phyloP scores from a whole-genome alignment of 2,329 filamentous ascomycete genomes.

The Hymenoscyphus fructigenus region DNA sequence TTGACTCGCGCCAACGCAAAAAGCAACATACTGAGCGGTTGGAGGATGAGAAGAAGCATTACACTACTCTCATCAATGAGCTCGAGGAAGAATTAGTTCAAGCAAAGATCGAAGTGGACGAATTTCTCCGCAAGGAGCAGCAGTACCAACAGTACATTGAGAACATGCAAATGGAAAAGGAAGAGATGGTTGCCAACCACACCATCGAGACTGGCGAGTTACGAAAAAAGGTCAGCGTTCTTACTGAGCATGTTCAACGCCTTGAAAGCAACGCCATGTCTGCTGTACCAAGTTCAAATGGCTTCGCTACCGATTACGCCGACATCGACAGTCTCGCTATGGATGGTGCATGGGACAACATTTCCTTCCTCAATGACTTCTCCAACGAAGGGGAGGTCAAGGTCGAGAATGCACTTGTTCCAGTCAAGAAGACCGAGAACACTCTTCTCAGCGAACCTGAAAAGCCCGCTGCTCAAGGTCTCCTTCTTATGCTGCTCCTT shows the following conservation, averaged over 20 bases:
- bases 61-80: constrained; percentile 70
- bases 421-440: constrained; percentile 53
- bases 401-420: constrained; percentile 50
- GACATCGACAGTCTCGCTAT: constrained; percentile 84
- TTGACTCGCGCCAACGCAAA: constrained; percentile 95
- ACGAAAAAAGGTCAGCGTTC: constrained; percentile 85
- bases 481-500: constrained; percentile 93
- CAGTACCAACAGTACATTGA: constrained; percentile 74
- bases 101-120: constrained; percentile 67
- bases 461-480: constrained; percentile 71
- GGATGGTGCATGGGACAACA: constrained; percentile 78
- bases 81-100: constrained; percentile 76
- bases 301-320: constrained; percentile 69
- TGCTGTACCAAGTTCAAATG: constrained; percentile 54
- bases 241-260: constrained; percentile 70
- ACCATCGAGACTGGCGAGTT: constrained; percentile 89
- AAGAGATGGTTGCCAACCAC: constrained; percentile 84
- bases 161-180: constrained; percentile 78
- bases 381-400: constrained; percentile 61
- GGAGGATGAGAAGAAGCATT: constrained; percentile 95
- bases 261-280: constrained; percentile 62
- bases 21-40: constrained; percentile 97
- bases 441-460: constrained; percentile 51
- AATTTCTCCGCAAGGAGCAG: constrained; percentile 71
- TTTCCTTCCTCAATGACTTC: constrained; percentile 75